Conservation (phyloP, 257 asterid genomes). For the Solanum ossicruentum region DNA sequence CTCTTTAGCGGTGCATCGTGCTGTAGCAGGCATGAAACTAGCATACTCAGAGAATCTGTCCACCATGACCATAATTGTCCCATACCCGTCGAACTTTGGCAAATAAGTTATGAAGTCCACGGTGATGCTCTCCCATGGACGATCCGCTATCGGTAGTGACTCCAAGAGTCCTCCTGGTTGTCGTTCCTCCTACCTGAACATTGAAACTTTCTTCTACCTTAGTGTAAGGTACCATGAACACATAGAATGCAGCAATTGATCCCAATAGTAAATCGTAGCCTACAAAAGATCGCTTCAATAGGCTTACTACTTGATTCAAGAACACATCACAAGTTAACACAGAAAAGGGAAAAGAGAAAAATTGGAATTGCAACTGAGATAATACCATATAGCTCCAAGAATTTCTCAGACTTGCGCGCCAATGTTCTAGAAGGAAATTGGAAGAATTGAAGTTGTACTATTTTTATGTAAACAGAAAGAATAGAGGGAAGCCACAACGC, state of each 20-base stretch:
- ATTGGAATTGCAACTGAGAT: background rate
- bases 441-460: too few relatives aligned
- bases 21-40: too few relatives aligned
- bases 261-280: constrained; percentile 89
- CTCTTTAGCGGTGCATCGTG: too few relatives aligned
- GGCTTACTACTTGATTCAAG: background rate
- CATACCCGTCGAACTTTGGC: too few relatives aligned
- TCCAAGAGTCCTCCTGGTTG: too few relatives aligned
- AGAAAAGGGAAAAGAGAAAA: background rate
- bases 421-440: background rate
- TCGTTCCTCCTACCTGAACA: constrained; percentile 43
- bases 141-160: too few relatives aligned
- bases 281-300: constrained; percentile 1
- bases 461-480: background rate
- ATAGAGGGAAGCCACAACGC: background rate
- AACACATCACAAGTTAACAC: background rate
- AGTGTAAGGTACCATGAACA: constrained; percentile 79
- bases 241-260: constrained; percentile 69
- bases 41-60: too few relatives aligned
- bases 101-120: too few relatives aligned
- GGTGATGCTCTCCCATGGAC: too few relatives aligned
- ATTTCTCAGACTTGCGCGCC: constrained; percentile 9
- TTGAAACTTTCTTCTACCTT: constrained; percentile 99
- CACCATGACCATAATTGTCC: too few relatives aligned
- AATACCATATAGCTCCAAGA: constrained; percentile 11